Percentiles rank a stretch among this genome's conserved stretches.
These are phyloP conservation scores for Nymphaea colorata DNA, from an alignment of 164 flowering plant genomes.

Conservation along the genomic window DNA sequence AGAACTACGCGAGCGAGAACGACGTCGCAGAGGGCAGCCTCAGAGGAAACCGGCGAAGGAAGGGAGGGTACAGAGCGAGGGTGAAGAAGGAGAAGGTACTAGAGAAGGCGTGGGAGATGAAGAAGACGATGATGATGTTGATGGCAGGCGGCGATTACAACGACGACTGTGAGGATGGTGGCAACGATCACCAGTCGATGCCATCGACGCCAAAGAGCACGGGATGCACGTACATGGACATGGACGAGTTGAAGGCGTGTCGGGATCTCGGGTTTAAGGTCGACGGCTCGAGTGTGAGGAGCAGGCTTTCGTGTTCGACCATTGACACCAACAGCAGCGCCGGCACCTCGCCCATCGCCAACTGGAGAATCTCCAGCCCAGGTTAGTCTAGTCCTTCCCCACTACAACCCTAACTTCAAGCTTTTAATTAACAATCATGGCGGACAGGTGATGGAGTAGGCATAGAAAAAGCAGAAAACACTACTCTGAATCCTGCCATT, in stretches of 20 bases:
- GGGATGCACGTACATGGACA: slow-evolving; percentile 45
- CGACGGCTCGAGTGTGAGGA: slow-evolving; percentile 18
- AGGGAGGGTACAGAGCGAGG: slow-evolving; percentile 13
- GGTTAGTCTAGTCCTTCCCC: slow-evolving; percentile 17
- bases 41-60: slow-evolving; percentile 1
- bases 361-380: slow-evolving; percentile 61
- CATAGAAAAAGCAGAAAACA: too few relatives aligned
- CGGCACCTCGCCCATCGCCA: slow-evolving; percentile 46
- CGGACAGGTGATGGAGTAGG: too few relatives aligned
- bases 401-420: too few relatives aligned
- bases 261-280: slow-evolving; percentile 62
- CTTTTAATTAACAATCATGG: too few relatives aligned
- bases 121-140: slow-evolving; percentile 4
- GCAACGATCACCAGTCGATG: slow-evolving; percentile 19
- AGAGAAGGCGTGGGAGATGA: slow-evolving; percentile 11
- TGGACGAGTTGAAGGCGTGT: slow-evolving; percentile 66
- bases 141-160: neutral
- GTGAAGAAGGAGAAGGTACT: slow-evolving; percentile 11
- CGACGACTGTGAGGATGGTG: neutral
- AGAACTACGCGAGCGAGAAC: slow-evolving; percentile 45
- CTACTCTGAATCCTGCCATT: too few relatives aligned
- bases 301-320: slow-evolving; percentile 21
- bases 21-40: slow-evolving; percentile 13
- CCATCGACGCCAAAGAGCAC: slow-evolving; percentile 51
- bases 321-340: slow-evolving; percentile 24